phyloP scores from a whole-genome alignment of 139 green algal genomes.

The Micromonas commoda region DNA sequence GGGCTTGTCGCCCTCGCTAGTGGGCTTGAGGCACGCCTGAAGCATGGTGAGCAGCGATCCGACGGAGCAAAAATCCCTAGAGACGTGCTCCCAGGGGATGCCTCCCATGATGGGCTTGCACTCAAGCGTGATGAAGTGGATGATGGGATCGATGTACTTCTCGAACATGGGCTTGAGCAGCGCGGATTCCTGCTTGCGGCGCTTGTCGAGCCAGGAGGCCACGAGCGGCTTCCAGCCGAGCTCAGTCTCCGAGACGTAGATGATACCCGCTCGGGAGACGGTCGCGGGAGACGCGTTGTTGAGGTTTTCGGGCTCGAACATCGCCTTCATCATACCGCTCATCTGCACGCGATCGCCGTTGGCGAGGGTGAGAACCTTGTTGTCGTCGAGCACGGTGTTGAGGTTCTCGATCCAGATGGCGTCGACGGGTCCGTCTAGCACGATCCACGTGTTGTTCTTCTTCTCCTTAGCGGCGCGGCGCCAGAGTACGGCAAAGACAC shows the following conservation, averaged over 20 bases:
- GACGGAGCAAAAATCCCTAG: conserved; percentile 8
- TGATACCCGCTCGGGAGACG: conserved; percentile 76
- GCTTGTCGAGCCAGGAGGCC: conserved; percentile 57
- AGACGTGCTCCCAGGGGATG: neutral
- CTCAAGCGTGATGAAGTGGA: conserved; percentile 69
- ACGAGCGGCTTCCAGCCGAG: conserved; percentile 71
- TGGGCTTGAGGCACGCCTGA: conserved; percentile 70
- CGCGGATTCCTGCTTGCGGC: conserved; percentile 38
- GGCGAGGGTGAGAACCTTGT: conserved; percentile 75
- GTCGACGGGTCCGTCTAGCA: conserved; percentile 79
- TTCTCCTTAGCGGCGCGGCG: conserved; percentile 67
- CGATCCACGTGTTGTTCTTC: conserved; percentile 56
- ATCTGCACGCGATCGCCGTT: conserved; percentile 76
- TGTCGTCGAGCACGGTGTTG: conserved; percentile 85
- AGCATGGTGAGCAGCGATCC: conserved; percentile 53
- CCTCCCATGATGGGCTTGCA: conserved; percentile 44
- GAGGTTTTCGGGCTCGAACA: conserved; percentile 69
- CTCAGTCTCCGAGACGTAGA: conserved; percentile 79
- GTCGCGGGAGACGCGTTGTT: conserved; percentile 65
- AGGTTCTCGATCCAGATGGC: conserved; percentile 85
- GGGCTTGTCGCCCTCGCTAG: conserved; percentile 52
- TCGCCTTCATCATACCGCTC: conserved; percentile 62
- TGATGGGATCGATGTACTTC: conserved; percentile 58
- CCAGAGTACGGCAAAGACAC: conserved; percentile 70
- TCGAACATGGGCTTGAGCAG: conserved; percentile 61